Base-by-base conservation (phyloP, 208 protist genomes). In the Phytomonas serpens region DNA sequence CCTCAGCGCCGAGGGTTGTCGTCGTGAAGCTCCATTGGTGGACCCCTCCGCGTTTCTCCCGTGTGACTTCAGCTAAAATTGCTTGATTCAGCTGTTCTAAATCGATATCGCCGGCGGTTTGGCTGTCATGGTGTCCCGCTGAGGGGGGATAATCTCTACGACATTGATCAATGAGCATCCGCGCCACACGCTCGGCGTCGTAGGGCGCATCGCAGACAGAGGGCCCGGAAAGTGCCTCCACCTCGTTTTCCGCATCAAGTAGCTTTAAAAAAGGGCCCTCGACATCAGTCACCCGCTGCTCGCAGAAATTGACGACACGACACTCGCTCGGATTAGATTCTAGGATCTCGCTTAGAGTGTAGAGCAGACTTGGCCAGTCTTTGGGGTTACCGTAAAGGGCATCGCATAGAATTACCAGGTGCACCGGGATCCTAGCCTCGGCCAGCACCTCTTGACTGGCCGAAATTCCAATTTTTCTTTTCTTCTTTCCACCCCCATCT, bases 331-430 rank as follows among this genome's bases (percentile, higher is more conserved):
- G 83, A 67, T 90, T 91, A 2, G 78, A 77, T 0, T 61, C 70
- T 31, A 94, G 68, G 2, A 96, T 76, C 74, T 94, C 85, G 1
- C 80, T 81, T n/a, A 96, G 82, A 2, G 89, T 94, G 76, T 90
- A 93, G 42, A 96, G 75, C 72, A 96, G 73, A 27, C 77, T 69
- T 6, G 84, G 88, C 89, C 92, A 96, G 72, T 93, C 86, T 65
- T 81, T 83, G 31, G 87, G 85, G 75, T 96, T 96, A 38, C 92
- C 92, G 77, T 96, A 96, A 31, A 96, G 83, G 2, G 92, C 92
- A 73, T 96, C 92, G 38, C 92, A 96, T 64, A 96, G 61, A 4
- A 96, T 73, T 6, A 93, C 83, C 72, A 86, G 82, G 61, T 88
- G 78, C 4, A 87, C 76, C 23, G 57, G 37, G 11, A 11, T 4